Evolutionary conservation across 495 filamentous ascomycete species (phyloP).

Genomic region (Trichoderma erinaceum): DNA sequence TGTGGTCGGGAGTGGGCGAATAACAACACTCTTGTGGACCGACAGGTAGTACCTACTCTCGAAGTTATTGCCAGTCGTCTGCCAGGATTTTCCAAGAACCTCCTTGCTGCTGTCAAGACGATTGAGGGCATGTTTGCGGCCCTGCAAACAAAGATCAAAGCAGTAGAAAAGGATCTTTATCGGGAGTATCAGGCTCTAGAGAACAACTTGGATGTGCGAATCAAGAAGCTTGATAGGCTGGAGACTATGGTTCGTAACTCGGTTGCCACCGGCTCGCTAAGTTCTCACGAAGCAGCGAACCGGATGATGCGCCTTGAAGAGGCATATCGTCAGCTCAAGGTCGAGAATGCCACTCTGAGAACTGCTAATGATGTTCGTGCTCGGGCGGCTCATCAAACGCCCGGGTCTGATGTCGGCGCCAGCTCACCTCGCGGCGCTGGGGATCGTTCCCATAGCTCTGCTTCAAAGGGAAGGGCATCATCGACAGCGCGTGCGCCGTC

Average conservation of each 20-base stretch:
- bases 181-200: conserved; percentile 87
- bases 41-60: conserved; percentile 68
- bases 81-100: conserved; percentile 80
- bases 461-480: conserved; percentile 26
- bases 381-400: conserved; percentile 27
- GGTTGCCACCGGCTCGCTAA: conserved; percentile 39
- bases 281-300: conserved; percentile 28
- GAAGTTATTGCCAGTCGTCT: conserved; percentile 77
- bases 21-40: conserved; percentile 81
- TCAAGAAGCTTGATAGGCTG: conserved; percentile 81
- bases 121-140: conserved; percentile 75
- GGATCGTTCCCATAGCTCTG: conserved; percentile 21
- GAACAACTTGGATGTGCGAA: conserved; percentile 66
- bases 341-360: conserved; percentile 72
- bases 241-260: conserved; percentile 63
- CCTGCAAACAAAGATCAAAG: conserved; percentile 73
- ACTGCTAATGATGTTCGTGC: conserved; percentile 42
- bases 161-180: conserved; percentile 81
- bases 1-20: conserved; percentile 92
- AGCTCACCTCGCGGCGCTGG: conserved; percentile 46
- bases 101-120: conserved; percentile 78
- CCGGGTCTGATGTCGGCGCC: conserved; percentile 24
- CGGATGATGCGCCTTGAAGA: conserved; percentile 68
- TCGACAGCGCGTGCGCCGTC: conserved; percentile 14
- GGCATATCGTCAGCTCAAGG: conserved; percentile 75